Evolutionary conservation across 129 eudicot species (phyloP).

Genomic region (Oenanthe sinensis): DNA sequence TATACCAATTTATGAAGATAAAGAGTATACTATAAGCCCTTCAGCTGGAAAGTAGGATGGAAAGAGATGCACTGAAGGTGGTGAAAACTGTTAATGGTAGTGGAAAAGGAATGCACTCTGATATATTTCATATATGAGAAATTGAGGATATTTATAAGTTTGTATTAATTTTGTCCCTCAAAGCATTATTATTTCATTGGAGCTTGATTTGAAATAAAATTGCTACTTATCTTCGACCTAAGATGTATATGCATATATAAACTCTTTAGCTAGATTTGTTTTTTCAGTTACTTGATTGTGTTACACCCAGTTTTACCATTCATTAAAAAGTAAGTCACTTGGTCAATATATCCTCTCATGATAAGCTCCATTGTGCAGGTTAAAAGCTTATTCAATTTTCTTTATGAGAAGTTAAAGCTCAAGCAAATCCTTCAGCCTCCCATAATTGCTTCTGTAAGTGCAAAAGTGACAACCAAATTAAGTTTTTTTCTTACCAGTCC

Average conservation of each 20-base stretch:
- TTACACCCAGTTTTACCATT: background rate
- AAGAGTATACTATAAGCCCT: background rate
- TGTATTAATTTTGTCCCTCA: no score
- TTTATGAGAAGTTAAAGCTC: conserved; percentile 77
- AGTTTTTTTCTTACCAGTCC: background rate
- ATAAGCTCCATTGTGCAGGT: conserved; percentile 38
- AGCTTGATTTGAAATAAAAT: no score
- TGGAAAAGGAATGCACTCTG: no score
- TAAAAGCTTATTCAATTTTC: conserved; percentile 39
- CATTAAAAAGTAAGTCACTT: background rate
- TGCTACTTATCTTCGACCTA: no score
- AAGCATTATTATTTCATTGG: no score
- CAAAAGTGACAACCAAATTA: conserved; percentile 1
- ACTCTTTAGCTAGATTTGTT: background rate
- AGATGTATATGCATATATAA: no score
- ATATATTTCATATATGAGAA: no score
- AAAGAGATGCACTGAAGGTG: no score
- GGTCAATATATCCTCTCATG: background rate
- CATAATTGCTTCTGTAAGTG: conserved; percentile 95
- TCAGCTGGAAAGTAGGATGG: no score
- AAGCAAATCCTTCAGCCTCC: conserved; percentile 97
- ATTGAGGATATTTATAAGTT: no score
- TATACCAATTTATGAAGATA: background rate
- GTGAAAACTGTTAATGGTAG: no score
- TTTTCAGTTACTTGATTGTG: background rate